Evolutionary conservation across 1,139 yeast species (phyloP).

Genomic region (Geotrichum bryndzae): DNA sequence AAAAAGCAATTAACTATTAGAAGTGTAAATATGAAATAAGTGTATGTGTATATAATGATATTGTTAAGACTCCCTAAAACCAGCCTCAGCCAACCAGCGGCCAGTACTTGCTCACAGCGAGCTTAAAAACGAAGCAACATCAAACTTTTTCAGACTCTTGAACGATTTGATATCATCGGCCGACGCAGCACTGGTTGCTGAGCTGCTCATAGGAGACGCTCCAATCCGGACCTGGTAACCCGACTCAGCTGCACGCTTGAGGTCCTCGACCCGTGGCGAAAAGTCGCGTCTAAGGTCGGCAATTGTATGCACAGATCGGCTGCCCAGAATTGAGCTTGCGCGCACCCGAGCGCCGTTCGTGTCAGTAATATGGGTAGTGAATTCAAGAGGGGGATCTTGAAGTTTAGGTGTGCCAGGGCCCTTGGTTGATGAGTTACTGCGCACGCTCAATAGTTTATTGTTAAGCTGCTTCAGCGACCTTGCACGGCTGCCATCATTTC

Average conservation of each 20-base stretch:
- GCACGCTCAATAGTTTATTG: constrained; percentile 5
- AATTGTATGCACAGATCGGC: constrained; percentile 8
- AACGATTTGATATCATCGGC: background rate
- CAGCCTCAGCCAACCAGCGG: background rate
- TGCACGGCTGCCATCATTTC: constrained; percentile 14
- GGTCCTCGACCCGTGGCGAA: constrained; percentile 25
- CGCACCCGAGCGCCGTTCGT: background rate
- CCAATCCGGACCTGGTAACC: background rate
- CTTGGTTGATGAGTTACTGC: background rate
- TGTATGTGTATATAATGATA: background rate
- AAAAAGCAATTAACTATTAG: background rate
- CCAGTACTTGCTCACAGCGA: background rate
- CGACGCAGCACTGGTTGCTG: background rate
- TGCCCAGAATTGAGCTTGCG: constrained; percentile 5
- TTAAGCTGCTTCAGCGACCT: constrained; percentile 24
- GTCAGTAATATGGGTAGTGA: background rate
- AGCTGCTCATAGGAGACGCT: background rate
- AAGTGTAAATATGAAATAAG: background rate
- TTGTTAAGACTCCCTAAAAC: background rate
- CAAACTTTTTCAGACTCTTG: background rate
- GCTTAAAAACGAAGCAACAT: background rate
- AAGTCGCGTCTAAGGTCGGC: constrained; percentile 8
- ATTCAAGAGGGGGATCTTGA: background rate
- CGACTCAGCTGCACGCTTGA: constrained; percentile 24
- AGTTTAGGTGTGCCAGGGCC: background rate